phyloP scores from a whole-genome alignment of 2,329 filamentous ascomycete species.

The Nectriaceae sp. region DNA sequence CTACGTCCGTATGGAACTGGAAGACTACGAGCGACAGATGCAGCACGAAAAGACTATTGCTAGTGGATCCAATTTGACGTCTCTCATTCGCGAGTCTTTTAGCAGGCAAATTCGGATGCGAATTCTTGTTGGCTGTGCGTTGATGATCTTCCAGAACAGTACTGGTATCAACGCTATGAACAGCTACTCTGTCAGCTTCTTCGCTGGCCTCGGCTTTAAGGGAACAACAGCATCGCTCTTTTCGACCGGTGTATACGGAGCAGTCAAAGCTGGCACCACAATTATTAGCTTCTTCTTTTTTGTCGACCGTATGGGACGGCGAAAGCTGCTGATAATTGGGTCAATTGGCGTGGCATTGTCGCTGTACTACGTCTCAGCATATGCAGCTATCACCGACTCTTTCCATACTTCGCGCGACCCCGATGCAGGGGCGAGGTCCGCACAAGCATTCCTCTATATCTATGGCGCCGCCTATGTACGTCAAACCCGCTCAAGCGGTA shows the following conservation, averaged over 20 bases:
- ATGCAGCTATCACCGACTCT: conserved; percentile 12
- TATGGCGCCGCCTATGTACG: conserved; percentile 17
- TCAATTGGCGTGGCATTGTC: conserved; percentile 11
- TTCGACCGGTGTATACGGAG: conserved; percentile 66
- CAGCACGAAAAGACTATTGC: conserved; percentile 13
- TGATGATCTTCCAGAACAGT: conserved; percentile 18
- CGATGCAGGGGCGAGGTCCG: no score
- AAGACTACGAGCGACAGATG: conserved; percentile 14
- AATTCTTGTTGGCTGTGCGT: conserved; percentile 60
- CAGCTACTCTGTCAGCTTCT: conserved; percentile 66
- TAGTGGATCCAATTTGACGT: conserved; percentile 1
- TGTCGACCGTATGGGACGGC: conserved; percentile 16
- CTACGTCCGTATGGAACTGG: conserved; percentile 11
- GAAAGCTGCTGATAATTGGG: conserved; percentile 10
- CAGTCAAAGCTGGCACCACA: conserved; percentile 48
- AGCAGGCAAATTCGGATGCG: conserved; percentile 43
- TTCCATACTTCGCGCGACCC: conserved; percentile 11
- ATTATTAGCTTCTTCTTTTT: conserved; percentile 14
- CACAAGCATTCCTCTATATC: no score
- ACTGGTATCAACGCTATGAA: conserved; percentile 66
- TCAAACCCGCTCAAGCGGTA: conserved; percentile 12
- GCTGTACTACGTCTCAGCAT: conserved; percentile 16
- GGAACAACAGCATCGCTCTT: conserved; percentile 60
- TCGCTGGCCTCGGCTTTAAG: conserved; percentile 60
- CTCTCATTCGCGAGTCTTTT: conserved; percentile 10